phyloP scores from a whole-genome alignment of 2,329 filamentous ascomycete genomes.

The Aspergillus felis region DNA sequence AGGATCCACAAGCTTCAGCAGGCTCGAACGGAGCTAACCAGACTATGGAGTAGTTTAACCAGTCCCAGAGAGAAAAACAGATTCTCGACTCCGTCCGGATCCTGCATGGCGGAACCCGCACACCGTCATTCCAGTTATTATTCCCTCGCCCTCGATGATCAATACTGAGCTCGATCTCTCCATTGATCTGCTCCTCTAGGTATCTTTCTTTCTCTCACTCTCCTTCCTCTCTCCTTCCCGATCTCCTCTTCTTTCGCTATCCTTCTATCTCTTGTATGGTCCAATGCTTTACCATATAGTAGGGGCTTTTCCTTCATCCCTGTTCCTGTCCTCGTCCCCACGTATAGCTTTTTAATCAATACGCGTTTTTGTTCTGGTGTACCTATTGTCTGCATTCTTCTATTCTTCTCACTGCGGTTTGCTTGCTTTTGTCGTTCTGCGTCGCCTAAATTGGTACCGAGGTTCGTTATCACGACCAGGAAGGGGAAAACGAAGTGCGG shows the following conservation, averaged over 20 bases:
- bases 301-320: not conserved
- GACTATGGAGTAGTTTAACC: not conserved
- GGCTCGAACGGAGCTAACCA: not conserved
- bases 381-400: conserved; percentile 15
- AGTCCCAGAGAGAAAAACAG: not conserved
- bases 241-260: not conserved
- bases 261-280: not conserved
- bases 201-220: conserved; percentile 1
- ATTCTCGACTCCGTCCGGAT: not conserved
- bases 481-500: not conserved
- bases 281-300: not conserved
- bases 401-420: conserved; percentile 13
- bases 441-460: not conserved
- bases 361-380: conserved; percentile 5
- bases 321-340: not conserved
- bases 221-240: conserved; percentile 2
- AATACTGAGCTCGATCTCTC: conserved; percentile 9
- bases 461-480: not conserved
- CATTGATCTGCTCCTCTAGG: conserved; percentile 16
- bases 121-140: conserved; percentile 21
- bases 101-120: conserved; percentile 10
- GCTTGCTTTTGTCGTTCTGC: conserved; percentile 5
- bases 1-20: not conserved
- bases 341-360: conserved; percentile 1
- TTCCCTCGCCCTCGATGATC: not conserved